A percentile compares a stretch with the other conserved stretches of the same genome.
phyloP scores from a whole-genome alignment of 2,329 filamentous ascomycete genomes.

The Penicillium sp. region DNA sequence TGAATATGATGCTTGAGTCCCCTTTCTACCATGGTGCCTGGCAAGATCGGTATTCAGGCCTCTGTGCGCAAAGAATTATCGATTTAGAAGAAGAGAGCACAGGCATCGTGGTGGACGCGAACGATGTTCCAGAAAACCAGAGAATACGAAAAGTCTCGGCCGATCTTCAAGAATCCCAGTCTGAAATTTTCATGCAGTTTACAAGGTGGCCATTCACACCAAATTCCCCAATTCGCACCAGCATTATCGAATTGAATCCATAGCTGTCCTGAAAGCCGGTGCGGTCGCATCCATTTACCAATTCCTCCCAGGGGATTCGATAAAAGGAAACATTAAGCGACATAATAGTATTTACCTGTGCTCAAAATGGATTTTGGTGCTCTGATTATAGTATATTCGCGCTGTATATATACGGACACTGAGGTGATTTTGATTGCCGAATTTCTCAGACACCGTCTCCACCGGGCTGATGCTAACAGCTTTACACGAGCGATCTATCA shows the following conservation, averaged over 20 bases:
- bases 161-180: slow-evolving; percentile 4
- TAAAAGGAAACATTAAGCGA: too few species aligned
- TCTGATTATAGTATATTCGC: too few species aligned
- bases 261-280: neutral
- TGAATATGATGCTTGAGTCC: slow-evolving; percentile 4
- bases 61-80: slow-evolving; percentile 8
- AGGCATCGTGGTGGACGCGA: slow-evolving; percentile 3
- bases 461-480: too few species aligned
- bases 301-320: too few species aligned
- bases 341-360: too few species aligned
- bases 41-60: slow-evolving; percentile 10
- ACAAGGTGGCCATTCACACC: slow-evolving; percentile 1
- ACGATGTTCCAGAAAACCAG: neutral
- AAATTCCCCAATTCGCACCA: neutral
- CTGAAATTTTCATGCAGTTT: slow-evolving; percentile 5
- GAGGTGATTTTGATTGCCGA: too few species aligned
- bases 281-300: too few species aligned
- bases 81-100: slow-evolving; percentile 3
- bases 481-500: too few species aligned
- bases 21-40: slow-evolving; percentile 6
- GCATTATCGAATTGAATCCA: neutral
- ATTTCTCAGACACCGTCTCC: too few species aligned
- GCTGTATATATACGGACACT: too few species aligned
- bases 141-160: slow-evolving; percentile 9
- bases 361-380: too few species aligned